Base-by-base conservation (phyloP, 345 rosid species). In the Eucalyptus regnans region DNA sequence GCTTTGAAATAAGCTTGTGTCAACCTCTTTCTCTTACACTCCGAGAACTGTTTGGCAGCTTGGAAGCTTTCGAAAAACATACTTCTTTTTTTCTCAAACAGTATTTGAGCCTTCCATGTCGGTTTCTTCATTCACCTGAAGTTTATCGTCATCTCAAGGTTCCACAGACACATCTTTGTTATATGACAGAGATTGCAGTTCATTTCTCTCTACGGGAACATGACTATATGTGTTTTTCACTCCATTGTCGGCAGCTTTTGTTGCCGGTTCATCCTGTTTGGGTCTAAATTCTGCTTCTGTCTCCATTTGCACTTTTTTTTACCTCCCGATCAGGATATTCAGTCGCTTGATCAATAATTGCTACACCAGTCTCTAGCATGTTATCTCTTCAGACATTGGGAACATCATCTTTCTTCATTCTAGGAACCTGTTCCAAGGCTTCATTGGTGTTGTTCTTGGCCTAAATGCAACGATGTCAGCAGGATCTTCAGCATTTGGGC, bases 31-130 rank as follows among this genome's bases (percentile, higher is more conserved):
- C 12, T 48, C 50, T 48, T 48, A 48, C 12, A 9, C 50, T 48
- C 50, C 98, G 37, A 41, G 41, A 41, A 41, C 4, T 41, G 41
- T 41, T 41, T 41, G 41, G 41, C 41, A 41, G 41, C 41, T 41
- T 41, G 41, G 41, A 41, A 41, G 41, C 41, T 41, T 41, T 41
- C 41, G 41, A 41, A 41, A 41, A 41, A 41, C 41, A 41, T 41
- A 41, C 41, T 41, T 41, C 41, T 4, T 33, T 41, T 41, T 41
- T 41, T 41, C 41, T 41, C 41, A 41, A 41, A 41, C 41, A 41
- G 94, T 89, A 41, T 64, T 91, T n/a, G 94, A 93, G 87, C 92
- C 96, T 68, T 92, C 94, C 18, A 90, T 90, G 90, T 91, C 93
- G 89, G 87, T 92, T 48, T 91, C 92, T 89, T 91, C 93, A 56